Percentiles rank a stretch among this genome's conserved stretches.
phyloP scores from a whole-genome alignment of 2,329 filamentous ascomycete species.

The Rhinocladiella similis region DNA sequence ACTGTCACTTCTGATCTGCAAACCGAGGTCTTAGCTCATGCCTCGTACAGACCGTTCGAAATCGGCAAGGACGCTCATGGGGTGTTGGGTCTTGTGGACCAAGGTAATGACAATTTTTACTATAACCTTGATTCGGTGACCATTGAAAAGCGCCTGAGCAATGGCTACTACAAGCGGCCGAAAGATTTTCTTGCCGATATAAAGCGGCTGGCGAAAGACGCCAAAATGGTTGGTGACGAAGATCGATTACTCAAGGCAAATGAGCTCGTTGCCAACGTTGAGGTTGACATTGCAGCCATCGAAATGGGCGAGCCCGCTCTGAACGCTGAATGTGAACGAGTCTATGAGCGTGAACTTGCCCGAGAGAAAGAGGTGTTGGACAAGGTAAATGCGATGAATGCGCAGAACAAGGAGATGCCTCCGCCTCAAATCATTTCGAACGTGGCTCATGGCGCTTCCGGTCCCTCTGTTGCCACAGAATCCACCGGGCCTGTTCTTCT shows the following conservation, averaged over 20 bases:
- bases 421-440: conserved; percentile 53
- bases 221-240: conserved; percentile 77
- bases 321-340: conserved; percentile 73
- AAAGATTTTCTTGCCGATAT: conserved; percentile 89
- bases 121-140: conserved; percentile 93
- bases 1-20: conserved; percentile 61
- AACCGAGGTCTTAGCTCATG: conserved; percentile 54
- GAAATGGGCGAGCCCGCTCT: conserved; percentile 64
- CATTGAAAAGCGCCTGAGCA: conserved; percentile 94
- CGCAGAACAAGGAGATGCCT: conserved; percentile 45
- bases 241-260: conserved; percentile 83
- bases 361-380: conserved; percentile 66
- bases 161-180: conserved; percentile 91
- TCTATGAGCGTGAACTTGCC: conserved; percentile 72
- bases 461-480: conserved; percentile 35
- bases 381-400: conserved; percentile 49
- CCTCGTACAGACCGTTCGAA: conserved; percentile 72
- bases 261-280: conserved; percentile 87
- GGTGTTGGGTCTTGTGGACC: conserved; percentile 73
- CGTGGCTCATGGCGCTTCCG: conserved; percentile 54
- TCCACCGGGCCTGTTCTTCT: conserved; percentile 56
- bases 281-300: conserved; percentile 83
- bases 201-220: conserved; percentile 79
- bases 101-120: conserved; percentile 77
- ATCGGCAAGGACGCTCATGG: conserved; percentile 78